Evolutionary conservation across 139 green algal genomes (phyloP), one percentile per base, ranked within the genome.

Genomic region (Volvox africanus): DNA sequence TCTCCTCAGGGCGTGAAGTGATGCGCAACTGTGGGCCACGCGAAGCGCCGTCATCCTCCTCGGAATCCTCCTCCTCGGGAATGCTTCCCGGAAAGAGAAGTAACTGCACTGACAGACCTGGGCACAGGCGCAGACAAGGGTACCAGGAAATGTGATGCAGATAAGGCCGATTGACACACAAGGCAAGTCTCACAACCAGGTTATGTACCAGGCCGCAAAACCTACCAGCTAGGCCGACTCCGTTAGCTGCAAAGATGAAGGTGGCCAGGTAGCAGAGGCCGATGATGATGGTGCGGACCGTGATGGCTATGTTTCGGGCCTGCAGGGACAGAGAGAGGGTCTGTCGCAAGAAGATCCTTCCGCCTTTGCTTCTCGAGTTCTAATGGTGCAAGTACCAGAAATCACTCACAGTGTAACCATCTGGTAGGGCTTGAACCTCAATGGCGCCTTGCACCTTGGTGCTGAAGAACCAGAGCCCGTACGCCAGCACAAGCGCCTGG

Each of bases 171-270:
- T 55, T 55, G 9, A 55, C 44, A 55, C 44, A 55, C 44, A 55
- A 55, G 44, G 9, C 5, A 55, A 55, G 9, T 55, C 44, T 55
- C 44, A 55, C 44, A 76, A 90, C 19, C 5, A 0, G 32, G 14
- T 80, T 14, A 13, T 36, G 32, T n/a, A 35, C 32, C 76, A 36
- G 33, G 33, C 76, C 12, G 61, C 13, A 26, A 86, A 9, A 32
- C 91, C 67, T 44, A 93, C 91, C 95, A 44, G 89, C 33, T 33
- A 97, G 88, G 18, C 95, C 95, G 11, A 97, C 79, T 17, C 90
- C 79, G 81, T 97, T 97, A 77, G 94, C 93, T 21, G 82, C 94
- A 80, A 97, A 97, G 79, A 97, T 95, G 88, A 97, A 97, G 2
- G 96, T 97, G 24, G 91, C 94, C 50, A 97, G 93, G 87, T 96